These are phyloP conservation scores for Drechslerella dactyloides DNA, from an alignment of 2,329 filamentous ascomycete species.

Conservation along the genomic window DNA sequence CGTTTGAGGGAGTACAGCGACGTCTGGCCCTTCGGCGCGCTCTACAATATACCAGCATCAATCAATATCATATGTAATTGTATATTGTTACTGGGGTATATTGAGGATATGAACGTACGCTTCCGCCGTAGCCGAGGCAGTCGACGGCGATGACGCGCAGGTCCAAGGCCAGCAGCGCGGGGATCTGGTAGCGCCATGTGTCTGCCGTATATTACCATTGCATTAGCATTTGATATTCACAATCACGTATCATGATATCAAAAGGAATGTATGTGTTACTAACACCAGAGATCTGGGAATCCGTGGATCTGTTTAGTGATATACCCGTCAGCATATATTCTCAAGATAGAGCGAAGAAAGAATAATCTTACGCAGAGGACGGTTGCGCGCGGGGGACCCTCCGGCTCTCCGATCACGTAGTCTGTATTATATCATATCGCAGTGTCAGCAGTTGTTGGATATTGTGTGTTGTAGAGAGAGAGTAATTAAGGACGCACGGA, in stretches of 20 bases:
- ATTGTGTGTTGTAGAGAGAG: constrained; percentile 19
- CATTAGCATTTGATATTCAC: constrained; percentile 1
- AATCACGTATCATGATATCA: neutral
- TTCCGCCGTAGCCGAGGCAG: constrained; percentile 83
- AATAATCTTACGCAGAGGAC: constrained; percentile 52
- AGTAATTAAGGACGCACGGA: constrained; percentile 52
- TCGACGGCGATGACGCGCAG: constrained; percentile 83
- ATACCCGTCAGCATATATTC: constrained; percentile 5
- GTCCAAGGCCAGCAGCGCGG: constrained; percentile 72
- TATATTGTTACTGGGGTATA: neutral
- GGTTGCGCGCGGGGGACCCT: constrained; percentile 49
- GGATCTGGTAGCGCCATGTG: constrained; percentile 90
- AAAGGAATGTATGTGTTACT: constrained; percentile 5
- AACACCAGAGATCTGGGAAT: constrained; percentile 55
- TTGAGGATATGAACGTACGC: constrained; percentile 59
- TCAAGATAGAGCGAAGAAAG: neutral
- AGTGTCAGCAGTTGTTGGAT: constrained; percentile 13
- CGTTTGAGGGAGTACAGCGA: constrained; percentile 73
- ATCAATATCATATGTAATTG: neutral
- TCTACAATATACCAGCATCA: constrained; percentile 53
- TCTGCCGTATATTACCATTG: constrained; percentile 30
- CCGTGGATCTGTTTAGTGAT: constrained; percentile 53
- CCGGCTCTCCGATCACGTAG: constrained; percentile 54
- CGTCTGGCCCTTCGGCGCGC: constrained; percentile 68
- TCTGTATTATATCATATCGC: constrained; percentile 42